These are phyloP conservation scores for Mercurialis annua DNA, from an alignment of 345 rosid genomes.

Conservation along the genomic window DNA sequence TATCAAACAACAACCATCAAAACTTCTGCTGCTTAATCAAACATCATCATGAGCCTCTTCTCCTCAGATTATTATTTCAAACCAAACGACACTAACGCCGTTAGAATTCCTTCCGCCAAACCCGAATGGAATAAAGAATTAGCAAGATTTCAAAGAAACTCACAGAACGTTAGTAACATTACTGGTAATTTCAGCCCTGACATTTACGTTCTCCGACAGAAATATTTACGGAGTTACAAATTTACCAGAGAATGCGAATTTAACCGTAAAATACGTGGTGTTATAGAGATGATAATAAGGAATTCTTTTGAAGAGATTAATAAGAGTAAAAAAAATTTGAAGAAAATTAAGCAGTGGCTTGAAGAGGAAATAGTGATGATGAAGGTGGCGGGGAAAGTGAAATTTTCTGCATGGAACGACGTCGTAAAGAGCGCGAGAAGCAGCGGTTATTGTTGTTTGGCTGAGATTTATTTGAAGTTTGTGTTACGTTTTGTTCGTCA, in stretches of 20 bases:
- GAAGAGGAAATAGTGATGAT: not conserved
- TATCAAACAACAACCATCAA: too few relatives aligned
- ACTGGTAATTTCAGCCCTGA: slow-evolving; percentile 12
- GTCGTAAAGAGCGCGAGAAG: too few relatives aligned
- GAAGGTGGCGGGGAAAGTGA: not conserved
- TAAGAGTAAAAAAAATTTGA: not conserved
- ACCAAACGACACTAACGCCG: slow-evolving; percentile 12
- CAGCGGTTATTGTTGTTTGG: too few relatives aligned
- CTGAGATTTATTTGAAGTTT: too few relatives aligned
- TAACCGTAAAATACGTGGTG: too few relatives aligned
- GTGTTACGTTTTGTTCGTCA: too few relatives aligned
- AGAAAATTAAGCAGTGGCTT: slow-evolving; percentile 17
- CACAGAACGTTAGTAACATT: not conserved
- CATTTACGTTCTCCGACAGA: slow-evolving; percentile 23
- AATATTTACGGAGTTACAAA: slow-evolving; percentile 35
- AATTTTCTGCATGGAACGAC: too few relatives aligned
- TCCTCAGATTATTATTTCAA: not conserved
- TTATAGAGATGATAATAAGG: too few relatives aligned
- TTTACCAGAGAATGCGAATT: slow-evolving; percentile 18
- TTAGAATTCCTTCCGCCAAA: slow-evolving; percentile 13
- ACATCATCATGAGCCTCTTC: not conserved
- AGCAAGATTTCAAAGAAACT: slow-evolving; percentile 20
- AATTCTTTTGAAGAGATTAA: too few relatives aligned
- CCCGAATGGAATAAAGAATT: slow-evolving; percentile 34
- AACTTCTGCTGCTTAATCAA: too few relatives aligned